Evolutionary conservation across 164 flowering plant species (phyloP).

Genomic region (Umbellularia californica): DNA sequence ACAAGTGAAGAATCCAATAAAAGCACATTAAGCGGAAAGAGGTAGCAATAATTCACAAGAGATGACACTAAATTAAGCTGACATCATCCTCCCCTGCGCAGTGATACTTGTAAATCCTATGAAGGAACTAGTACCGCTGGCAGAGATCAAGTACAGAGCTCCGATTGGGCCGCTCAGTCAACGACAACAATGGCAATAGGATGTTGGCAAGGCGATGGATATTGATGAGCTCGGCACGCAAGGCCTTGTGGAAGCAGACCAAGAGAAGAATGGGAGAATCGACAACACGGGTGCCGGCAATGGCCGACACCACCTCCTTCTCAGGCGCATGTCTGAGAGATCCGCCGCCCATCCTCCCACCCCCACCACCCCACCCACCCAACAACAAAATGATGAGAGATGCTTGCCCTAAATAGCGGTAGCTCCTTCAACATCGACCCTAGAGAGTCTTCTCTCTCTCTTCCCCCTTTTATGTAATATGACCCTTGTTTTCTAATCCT

Average conservation of each 20-base stretch:
- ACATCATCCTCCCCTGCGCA: slow-evolving; percentile 85
- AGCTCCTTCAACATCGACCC: slow-evolving; percentile 8
- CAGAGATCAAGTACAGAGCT: slow-evolving; percentile 28
- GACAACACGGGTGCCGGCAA: slow-evolving; percentile 23
- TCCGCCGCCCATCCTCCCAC: slow-evolving; percentile 15
- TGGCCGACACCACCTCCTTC: slow-evolving; percentile 8
- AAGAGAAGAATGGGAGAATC: slow-evolving; percentile 65
- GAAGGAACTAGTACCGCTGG: slow-evolving; percentile 49
- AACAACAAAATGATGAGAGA: slow-evolving; percentile 18
- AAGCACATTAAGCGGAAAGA: too few relatives aligned
- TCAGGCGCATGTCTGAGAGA: slow-evolving; percentile 10
- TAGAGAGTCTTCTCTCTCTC: background rate
- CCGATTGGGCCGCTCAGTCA: slow-evolving; percentile 17
- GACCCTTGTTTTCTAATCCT: background rate
- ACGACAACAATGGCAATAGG: slow-evolving; percentile 2
- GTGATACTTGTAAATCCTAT: slow-evolving; percentile 55
- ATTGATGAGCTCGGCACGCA: slow-evolving; percentile 45
- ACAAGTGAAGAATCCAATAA: too few relatives aligned
- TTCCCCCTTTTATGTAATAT: background rate
- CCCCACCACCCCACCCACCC: slow-evolving; percentile 18
- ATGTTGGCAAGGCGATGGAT: slow-evolving; percentile 29
- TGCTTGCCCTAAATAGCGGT: background rate
- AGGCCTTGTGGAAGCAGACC: slow-evolving; percentile 63
- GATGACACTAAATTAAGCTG: background rate
- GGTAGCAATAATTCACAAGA: too few relatives aligned